Conservation (phyloP, 2,329 filamentous ascomycete genomes). For the Chrysoporthe cubensis region DNA sequence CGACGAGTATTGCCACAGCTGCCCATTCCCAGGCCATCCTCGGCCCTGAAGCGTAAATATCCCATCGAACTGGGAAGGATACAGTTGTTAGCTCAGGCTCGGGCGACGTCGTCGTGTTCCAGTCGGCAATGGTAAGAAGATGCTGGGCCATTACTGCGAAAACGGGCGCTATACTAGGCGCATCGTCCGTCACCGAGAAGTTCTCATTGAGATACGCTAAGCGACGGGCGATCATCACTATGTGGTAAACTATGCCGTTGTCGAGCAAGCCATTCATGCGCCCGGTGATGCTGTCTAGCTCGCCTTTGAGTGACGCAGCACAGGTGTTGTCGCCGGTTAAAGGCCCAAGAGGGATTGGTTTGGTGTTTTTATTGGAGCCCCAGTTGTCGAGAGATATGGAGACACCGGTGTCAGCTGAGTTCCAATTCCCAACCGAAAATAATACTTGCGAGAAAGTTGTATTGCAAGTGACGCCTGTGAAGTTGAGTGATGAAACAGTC, state of each 20-base stretch:
- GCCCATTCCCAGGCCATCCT: slow-evolving; percentile 14
- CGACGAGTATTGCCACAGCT: slow-evolving; percentile 8
- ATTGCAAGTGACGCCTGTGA: background rate
- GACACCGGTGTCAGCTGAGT: background rate
- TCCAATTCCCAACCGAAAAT: background rate
- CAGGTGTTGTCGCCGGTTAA: background rate
- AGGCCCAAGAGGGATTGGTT: background rate
- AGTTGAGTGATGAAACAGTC: background rate
- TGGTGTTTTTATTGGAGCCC: background rate
- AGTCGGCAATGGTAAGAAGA: background rate
- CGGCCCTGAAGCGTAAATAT: slow-evolving; percentile 9
- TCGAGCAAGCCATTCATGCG: background rate
- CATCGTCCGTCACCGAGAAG: background rate
- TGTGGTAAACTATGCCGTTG: background rate
- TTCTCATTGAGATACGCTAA: background rate
- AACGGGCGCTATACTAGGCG: background rate
- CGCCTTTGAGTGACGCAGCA: background rate
- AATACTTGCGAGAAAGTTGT: background rate
- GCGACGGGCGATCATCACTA: background rate
- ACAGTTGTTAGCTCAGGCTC: background rate
- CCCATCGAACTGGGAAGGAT: slow-evolving; percentile 1
- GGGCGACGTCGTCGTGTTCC: background rate
- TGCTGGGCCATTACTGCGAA: background rate
- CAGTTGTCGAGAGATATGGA: background rate
- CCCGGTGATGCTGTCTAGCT: slow-evolving; percentile 1